Evolutionary conservation across 805 yeast species (phyloP).

Genomic region (Saccharomyces jurei): DNA sequence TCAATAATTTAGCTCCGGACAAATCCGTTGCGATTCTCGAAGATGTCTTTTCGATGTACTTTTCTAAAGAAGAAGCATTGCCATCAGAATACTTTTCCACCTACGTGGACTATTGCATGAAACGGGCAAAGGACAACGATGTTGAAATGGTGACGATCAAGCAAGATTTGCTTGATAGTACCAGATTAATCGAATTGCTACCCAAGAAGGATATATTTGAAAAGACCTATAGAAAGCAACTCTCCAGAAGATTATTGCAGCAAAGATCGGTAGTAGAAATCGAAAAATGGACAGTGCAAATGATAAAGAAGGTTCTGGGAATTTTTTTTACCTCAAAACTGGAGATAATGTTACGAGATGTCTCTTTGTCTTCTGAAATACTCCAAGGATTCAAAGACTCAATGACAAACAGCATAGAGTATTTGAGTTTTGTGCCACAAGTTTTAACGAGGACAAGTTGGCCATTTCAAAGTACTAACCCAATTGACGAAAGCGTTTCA

Average conservation of each 20-base stretch:
- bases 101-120: slow-evolving; percentile 50
- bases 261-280: slow-evolving; percentile 45
- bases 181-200: slow-evolving; percentile 56
- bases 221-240: slow-evolving; percentile 72
- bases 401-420: slow-evolving; percentile 6
- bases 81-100: slow-evolving; percentile 49
- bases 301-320: slow-evolving; percentile 70
- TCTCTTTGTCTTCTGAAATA: slow-evolving; percentile 46
- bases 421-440: slow-evolving; percentile 36
- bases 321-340: slow-evolving; percentile 68
- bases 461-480: slow-evolving; percentile 46
- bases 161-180: slow-evolving; percentile 44
- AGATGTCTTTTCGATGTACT: slow-evolving; percentile 51
- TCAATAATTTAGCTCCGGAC: background rate
- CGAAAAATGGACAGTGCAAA: slow-evolving; percentile 61
- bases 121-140: slow-evolving; percentile 39
- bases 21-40: slow-evolving; percentile 33
- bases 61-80: slow-evolving; percentile 38
- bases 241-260: slow-evolving; percentile 68
- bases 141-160: slow-evolving; percentile 18
- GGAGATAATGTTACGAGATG: slow-evolving; percentile 82
- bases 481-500: slow-evolving; percentile 26
- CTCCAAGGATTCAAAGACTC: slow-evolving; percentile 4
- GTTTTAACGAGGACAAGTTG: slow-evolving; percentile 57
- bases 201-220: slow-evolving; percentile 83